Evolutionary conservation across 1,284 basidiomycete genomes (phyloP).

Genomic region (Somion occarium): DNA sequence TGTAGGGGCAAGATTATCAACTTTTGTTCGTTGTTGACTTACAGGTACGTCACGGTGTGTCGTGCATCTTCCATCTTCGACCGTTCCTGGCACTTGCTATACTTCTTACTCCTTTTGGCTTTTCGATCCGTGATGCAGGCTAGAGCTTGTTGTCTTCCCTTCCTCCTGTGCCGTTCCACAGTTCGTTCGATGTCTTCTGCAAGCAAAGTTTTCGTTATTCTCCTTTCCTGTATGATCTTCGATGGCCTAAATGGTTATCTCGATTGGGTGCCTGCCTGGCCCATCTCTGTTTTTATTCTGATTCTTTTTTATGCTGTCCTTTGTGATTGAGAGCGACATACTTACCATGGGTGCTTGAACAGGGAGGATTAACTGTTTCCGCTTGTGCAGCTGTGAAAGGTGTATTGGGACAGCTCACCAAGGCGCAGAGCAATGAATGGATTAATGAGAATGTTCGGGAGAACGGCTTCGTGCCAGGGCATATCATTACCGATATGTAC

Average conservation of each 20-base stretch:
- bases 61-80: not conserved
- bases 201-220: not conserved
- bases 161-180: not conserved
- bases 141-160: not conserved
- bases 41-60: slow-evolving; percentile 50
- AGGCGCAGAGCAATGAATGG: slow-evolving; percentile 76
- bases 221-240: not conserved
- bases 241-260: not conserved
- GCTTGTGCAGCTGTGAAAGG: slow-evolving; percentile 93
- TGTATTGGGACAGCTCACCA: slow-evolving; percentile 79
- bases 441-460: slow-evolving; percentile 83
- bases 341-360: no score
- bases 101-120: not conserved
- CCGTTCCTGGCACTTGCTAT: not conserved
- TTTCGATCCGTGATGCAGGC: not conserved
- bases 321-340: no score
- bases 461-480: slow-evolving; percentile 88
- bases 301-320: no score
- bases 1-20: slow-evolving; percentile 81
- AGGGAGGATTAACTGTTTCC: slow-evolving; percentile 75
- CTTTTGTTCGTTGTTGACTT: slow-evolving; percentile 74
- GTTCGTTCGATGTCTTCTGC: not conserved
- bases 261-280: not conserved
- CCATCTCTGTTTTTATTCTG: not conserved
- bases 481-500: slow-evolving; percentile 89